Conservation (phyloP, 1,284 basidiomycete species). For the Rhizopogon parksii region DNA sequence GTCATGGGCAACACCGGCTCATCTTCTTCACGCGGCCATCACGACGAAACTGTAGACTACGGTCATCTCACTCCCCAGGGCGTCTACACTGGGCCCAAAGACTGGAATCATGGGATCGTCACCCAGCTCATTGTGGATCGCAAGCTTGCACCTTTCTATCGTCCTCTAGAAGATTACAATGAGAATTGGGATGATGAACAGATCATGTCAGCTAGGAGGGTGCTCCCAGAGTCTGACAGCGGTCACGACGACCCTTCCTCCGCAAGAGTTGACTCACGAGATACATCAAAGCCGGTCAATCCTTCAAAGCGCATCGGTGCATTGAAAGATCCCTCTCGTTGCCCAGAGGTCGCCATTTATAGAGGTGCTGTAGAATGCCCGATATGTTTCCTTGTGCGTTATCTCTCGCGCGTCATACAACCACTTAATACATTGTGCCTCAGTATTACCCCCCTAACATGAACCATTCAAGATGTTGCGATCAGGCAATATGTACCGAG, state of each 20-base stretch:
- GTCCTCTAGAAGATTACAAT: slow-evolving; percentile 90
- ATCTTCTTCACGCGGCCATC: slow-evolving; percentile 58
- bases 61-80: slow-evolving; percentile 85
- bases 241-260: slow-evolving; percentile 28
- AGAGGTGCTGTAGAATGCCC: slow-evolving; percentile 90
- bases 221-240: slow-evolving; percentile 42
- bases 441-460: slow-evolving; percentile 94
- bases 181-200: slow-evolving; percentile 80
- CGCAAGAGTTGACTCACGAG: slow-evolving; percentile 33
- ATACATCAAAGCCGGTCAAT: slow-evolving; percentile 35
- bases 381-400: slow-evolving; percentile 95
- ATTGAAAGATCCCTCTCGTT: slow-evolving; percentile 49
- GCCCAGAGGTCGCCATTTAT: slow-evolving; percentile 75
- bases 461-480: slow-evolving; percentile 95
- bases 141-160: slow-evolving; percentile 91
- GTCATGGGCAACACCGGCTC: slow-evolving; percentile 75
- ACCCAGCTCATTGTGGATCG: slow-evolving; percentile 83
- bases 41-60: slow-evolving; percentile 74
- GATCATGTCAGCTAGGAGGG: slow-evolving; percentile 71
- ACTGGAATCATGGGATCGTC: slow-evolving; percentile 88
- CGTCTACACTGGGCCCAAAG: slow-evolving; percentile 79
- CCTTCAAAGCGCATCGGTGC: slow-evolving; percentile 29
- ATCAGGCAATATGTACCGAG: slow-evolving; percentile 97
- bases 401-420: slow-evolving; percentile 13
- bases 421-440: slow-evolving; percentile 24